Evolutionary conservation across 257 asterid genomes (phyloP), one percentile per base, ranked within the genome.

Genomic region (Ballota nigra): DNA sequence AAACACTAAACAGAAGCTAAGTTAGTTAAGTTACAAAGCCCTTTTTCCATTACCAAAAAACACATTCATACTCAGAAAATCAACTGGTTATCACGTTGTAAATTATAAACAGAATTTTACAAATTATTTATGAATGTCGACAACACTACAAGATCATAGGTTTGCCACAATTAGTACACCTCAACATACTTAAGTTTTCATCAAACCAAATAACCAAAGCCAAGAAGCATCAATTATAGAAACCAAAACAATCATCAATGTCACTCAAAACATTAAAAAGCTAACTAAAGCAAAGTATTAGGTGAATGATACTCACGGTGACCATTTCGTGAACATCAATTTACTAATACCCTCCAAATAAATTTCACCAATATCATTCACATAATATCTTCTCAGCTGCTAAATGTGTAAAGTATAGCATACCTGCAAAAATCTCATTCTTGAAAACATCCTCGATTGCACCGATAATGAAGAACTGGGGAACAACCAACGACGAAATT

Each of bases 351-450:
- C n/a, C n/a, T n/a, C n/a, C n/a, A n/a, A n/a, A n/a, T n/a, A n/a
- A n/a, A n/a, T n/a, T n/a, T n/a, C n/a, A n/a, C n/a, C n/a, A n/a
- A n/a, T n/a, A n/a, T n/a, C n/a, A n/a, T n/a, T n/a, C n/a, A n/a
- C n/a, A n/a, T n/a, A n/a, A n/a, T n/a, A n/a, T n/a, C n/a, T n/a
- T n/a, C n/a, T n/a, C n/a, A n/a, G n/a, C n/a, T n/a, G n/a, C 4
- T 19, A 52, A 73, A 34, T 8, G 20, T 10, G 15, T 29, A 20
- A 52, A 43, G 75, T 31, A 36, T 6, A 63, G 23, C 38, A 33
- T 81, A 93, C 97, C 96, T 79, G 94, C 83, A 68, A 86, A 80
- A 66, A 85, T 72, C 68, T 79, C 89, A 72, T 91, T 88, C 75
- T 78, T 80, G 78, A 84, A 83, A 68, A 77, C 78, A 53, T 86